phyloP scores from a whole-genome alignment of 257 asterid species.

The Agastache rugosa region DNA sequence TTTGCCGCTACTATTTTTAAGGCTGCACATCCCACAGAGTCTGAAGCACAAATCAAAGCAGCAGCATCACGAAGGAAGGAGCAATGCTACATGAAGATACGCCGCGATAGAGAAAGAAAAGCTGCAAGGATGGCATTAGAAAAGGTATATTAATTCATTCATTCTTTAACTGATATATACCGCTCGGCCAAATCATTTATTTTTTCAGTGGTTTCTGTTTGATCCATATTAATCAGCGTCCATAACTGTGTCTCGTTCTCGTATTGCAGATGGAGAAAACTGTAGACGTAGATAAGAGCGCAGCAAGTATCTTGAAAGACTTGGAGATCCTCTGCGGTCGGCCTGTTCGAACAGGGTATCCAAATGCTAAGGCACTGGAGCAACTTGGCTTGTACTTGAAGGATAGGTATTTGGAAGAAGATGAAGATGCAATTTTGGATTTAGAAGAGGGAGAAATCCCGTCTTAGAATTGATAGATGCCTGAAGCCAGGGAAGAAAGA shows the following conservation, averaged over 20 bases:
- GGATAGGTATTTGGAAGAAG: conserved; percentile 48
- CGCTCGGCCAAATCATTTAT: neutral
- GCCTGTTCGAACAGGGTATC: neutral
- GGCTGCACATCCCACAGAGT: conserved; percentile 56
- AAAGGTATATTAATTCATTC: conserved; percentile 40
- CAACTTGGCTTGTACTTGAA: conserved; percentile 61
- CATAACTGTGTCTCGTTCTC: neutral
- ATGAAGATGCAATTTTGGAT: conserved; percentile 37
- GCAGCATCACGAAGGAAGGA: conserved; percentile 47
- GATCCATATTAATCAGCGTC: neutral
- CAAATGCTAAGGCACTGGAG: conserved; percentile 41
- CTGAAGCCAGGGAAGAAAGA: neutral
- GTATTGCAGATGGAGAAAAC: conserved; percentile 55
- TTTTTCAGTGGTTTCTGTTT: neutral
- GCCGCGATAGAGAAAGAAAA: conserved; percentile 57
- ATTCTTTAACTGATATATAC: neutral
- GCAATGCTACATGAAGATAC: conserved; percentile 46
- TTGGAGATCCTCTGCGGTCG: conserved; percentile 39
- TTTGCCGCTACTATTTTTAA: conserved; percentile 77
- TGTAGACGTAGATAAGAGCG: conserved; percentile 49
- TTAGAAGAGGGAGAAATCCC: conserved; percentile 74
- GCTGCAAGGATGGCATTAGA: conserved; percentile 69
- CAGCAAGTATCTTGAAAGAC: conserved; percentile 44
- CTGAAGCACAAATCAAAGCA: conserved; percentile 59
- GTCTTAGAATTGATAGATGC: neutral